These are phyloP conservation scores for Camellia oleifera DNA, from an alignment of 179 eudicot genomes.

Conservation along the genomic window DNA sequence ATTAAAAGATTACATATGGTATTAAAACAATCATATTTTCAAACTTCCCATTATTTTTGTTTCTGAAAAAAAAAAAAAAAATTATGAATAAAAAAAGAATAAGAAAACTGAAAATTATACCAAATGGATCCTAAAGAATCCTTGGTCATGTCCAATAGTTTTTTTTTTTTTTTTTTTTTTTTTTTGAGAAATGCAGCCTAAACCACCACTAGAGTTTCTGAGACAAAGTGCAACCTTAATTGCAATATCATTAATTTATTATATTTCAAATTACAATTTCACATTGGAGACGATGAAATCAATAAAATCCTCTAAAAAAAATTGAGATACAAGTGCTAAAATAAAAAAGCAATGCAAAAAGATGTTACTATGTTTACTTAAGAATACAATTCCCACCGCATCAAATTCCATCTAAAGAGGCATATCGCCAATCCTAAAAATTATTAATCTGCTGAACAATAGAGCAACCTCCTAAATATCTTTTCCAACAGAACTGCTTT, in stretches of 20 bases:
- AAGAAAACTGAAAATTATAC: too few relatives aligned
- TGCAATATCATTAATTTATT: neutral
- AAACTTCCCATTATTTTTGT: too few relatives aligned
- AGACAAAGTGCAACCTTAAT: neutral
- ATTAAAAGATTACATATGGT: too few relatives aligned
- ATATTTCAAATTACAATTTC: neutral
- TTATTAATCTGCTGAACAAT: neutral
- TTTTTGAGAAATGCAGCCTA: too few relatives aligned
- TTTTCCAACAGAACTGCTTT: neutral
- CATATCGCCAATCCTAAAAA: neutral
- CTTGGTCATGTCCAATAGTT: too few relatives aligned
- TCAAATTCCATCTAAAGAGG: neutral
- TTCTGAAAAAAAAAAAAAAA: too few relatives aligned
- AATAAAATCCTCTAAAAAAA: neutral
- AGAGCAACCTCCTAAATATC: neutral
- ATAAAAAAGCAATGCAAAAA: neutral
- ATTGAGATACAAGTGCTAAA: neutral
- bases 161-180: too few relatives aligned
- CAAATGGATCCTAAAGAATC: too few relatives aligned
- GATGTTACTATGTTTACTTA: too few relatives aligned
- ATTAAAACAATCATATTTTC: too few relatives aligned
- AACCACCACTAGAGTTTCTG: too few relatives aligned
- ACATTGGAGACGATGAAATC: conserved; percentile 4
- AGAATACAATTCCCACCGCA: conserved; percentile 2
- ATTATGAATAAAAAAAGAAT: too few relatives aligned